phyloP scores from a whole-genome alignment of 805 yeast genomes.

The Kluyveromyces lactis region DNA sequence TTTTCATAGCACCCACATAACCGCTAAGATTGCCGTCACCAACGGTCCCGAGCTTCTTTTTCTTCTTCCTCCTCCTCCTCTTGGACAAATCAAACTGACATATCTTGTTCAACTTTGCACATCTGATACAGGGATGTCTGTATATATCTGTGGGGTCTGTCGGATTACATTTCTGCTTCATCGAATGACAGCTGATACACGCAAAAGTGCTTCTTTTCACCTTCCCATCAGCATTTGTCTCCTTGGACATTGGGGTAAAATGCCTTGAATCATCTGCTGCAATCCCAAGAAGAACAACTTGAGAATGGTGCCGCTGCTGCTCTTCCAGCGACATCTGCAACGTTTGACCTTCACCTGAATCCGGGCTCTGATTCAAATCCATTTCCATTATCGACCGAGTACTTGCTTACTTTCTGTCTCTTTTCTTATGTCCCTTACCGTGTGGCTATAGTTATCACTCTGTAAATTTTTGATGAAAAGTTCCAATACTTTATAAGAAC shows the following conservation, averaged over 20 bases:
- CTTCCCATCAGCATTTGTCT: conserved; percentile 17
- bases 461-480: too few relatives aligned
- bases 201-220: conserved; percentile 29
- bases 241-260: conserved; percentile 15
- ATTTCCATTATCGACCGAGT: too few relatives aligned
- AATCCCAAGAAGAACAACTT: conserved; percentile 18
- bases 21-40: too few relatives aligned
- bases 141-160: conserved; percentile 39
- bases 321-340: neutral
- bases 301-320: conserved; percentile 3
- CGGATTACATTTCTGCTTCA: conserved; percentile 81
- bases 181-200: conserved; percentile 51
- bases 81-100: conserved; percentile 66
- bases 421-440: too few relatives aligned
- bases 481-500: too few relatives aligned
- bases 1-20: too few relatives aligned
- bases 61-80: conserved; percentile 39
- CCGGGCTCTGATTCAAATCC: too few relatives aligned
- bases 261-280: conserved; percentile 18
- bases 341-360: neutral
- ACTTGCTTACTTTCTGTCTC: too few relatives aligned
- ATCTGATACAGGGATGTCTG: conserved; percentile 63
- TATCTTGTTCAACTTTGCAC: conserved; percentile 49
- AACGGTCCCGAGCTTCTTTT: conserved; percentile 5
- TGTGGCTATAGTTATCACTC: too few relatives aligned